These are phyloP conservation scores for Acmispon strigosus DNA, from an alignment of 306 rosid species.

Conservation along the genomic window DNA sequence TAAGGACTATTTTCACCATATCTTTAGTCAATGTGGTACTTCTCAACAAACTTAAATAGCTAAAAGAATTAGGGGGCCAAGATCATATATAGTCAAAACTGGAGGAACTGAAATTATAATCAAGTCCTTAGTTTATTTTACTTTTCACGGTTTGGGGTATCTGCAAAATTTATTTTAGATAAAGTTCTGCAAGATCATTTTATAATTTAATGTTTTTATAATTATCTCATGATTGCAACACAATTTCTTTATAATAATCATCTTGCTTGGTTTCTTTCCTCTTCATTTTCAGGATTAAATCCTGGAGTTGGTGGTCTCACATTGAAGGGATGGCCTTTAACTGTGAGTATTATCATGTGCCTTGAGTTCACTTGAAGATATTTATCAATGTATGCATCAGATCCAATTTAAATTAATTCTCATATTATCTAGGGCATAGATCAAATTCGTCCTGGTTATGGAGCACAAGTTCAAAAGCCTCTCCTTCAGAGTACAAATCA, in stretches of 20 bases:
- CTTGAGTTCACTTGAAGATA: slow-evolving; percentile 2
- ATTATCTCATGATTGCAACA: not conserved
- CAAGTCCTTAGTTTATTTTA: slow-evolving; percentile 4
- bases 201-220: not conserved
- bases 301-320: slow-evolving; percentile 74
- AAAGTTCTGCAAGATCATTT: not conserved
- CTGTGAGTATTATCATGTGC: slow-evolving; percentile 51
- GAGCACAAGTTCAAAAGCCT: slow-evolving; percentile 87
- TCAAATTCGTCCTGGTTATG: slow-evolving; percentile 76
- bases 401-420: slow-evolving; percentile 19
- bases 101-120: too few species aligned
- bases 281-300: slow-evolving; percentile 53
- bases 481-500: slow-evolving; percentile 74
- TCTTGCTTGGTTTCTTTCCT: slow-evolving; percentile 13
- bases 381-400: slow-evolving; percentile 9
- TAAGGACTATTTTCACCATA: too few species aligned
- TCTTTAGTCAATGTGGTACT: too few species aligned
- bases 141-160: not conserved
- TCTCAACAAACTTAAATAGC: too few species aligned
- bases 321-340: slow-evolving; percentile 93
- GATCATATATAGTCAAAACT: too few species aligned
- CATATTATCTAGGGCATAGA: slow-evolving; percentile 69
- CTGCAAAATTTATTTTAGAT: slow-evolving; percentile 2
- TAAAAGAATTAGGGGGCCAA: too few species aligned
- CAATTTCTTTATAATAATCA: not conserved